These are phyloP conservation scores for button mushroom (Agaricus bisporus) DNA, from an alignment of 768 basidiomycete genomes.

Conservation along the genomic window DNA sequence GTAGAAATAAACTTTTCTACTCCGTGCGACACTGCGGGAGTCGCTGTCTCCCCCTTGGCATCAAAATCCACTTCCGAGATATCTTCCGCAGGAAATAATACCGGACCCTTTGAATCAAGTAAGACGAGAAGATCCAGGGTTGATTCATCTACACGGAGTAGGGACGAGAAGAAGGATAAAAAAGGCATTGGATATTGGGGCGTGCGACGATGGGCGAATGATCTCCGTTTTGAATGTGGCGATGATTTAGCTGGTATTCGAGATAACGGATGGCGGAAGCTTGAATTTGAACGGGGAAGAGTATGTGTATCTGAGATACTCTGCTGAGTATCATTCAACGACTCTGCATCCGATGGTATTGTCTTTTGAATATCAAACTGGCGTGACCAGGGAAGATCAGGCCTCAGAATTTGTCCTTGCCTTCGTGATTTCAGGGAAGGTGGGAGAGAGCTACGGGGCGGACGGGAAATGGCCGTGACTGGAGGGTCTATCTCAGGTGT, in stretches of 20 bases:
- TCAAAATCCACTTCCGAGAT: not conserved
- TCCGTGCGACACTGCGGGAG: not conserved
- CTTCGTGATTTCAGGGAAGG: not conserved
- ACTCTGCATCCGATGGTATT: not conserved
- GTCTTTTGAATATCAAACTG: not conserved
- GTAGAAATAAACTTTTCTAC: not conserved
- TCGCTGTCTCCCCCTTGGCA: not conserved
- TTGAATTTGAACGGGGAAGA: not conserved
- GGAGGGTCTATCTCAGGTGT: not conserved
- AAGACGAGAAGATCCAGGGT: slow-evolving; percentile 30
- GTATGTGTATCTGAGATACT: not conserved
- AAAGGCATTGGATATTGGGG: slow-evolving; percentile 29
- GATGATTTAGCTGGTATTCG: not conserved
- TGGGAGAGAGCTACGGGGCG: not conserved
- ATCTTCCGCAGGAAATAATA: slow-evolving; percentile 23
- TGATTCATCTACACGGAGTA: slow-evolving; percentile 31
- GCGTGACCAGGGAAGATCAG: not conserved
- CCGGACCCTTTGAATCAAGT: slow-evolving; percentile 20
- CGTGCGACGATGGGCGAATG: slow-evolving; percentile 14
- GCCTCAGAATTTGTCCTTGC: not conserved
- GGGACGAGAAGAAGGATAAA: slow-evolving; percentile 28
- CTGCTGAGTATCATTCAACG: not conserved
- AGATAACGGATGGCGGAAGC: not conserved
- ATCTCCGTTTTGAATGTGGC: not conserved
- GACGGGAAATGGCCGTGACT: not conserved